phyloP scores from a whole-genome alignment of 495 filamentous ascomycete species.

The Penicillium steckii region DNA sequence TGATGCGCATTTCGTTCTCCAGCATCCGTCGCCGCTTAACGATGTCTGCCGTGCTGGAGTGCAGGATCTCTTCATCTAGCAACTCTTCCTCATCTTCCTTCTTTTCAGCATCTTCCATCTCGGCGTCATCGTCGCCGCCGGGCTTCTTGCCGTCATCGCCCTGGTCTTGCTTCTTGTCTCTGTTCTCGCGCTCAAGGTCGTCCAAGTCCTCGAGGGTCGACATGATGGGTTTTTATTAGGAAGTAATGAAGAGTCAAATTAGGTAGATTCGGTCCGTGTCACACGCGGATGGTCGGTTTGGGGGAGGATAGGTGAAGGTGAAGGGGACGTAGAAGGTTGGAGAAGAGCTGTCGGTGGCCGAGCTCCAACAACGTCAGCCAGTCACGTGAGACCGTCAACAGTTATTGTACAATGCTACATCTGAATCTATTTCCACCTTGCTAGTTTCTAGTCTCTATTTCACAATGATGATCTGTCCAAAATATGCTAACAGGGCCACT shows the following conservation, averaged over 20 bases:
- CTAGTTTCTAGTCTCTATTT: background rate
- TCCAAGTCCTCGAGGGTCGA: constrained; percentile 86
- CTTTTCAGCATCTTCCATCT: constrained; percentile 85
- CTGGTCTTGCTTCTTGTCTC: constrained; percentile 70
- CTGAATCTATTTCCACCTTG: background rate
- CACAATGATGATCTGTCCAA: background rate
- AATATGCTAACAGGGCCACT: background rate
- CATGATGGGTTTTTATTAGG: constrained; percentile 49
- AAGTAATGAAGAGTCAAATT: constrained; percentile 8
- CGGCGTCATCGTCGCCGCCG: constrained; percentile 66
- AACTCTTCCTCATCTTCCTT: constrained; percentile 72
- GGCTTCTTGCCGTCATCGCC: constrained; percentile 57
- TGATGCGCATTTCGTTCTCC: constrained; percentile 96
- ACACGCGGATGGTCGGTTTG: constrained; percentile 5
- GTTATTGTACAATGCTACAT: background rate
- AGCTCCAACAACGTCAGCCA: constrained; percentile 48
- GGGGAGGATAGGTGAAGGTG: constrained; percentile 13
- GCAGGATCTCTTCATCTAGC: constrained; percentile 87
- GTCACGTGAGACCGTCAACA: constrained; percentile 41
- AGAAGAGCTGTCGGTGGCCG: constrained; percentile 32
- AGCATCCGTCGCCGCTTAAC: constrained; percentile 79
- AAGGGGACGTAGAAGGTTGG: constrained; percentile 26
- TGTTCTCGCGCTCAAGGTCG: constrained; percentile 71
- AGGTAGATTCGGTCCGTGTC: constrained; percentile 1
- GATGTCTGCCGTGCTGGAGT: constrained; percentile 90